These are phyloP conservation scores for Aspergillus campestris DNA, from an alignment of 495 filamentous ascomycete genomes.

Conservation along the genomic window DNA sequence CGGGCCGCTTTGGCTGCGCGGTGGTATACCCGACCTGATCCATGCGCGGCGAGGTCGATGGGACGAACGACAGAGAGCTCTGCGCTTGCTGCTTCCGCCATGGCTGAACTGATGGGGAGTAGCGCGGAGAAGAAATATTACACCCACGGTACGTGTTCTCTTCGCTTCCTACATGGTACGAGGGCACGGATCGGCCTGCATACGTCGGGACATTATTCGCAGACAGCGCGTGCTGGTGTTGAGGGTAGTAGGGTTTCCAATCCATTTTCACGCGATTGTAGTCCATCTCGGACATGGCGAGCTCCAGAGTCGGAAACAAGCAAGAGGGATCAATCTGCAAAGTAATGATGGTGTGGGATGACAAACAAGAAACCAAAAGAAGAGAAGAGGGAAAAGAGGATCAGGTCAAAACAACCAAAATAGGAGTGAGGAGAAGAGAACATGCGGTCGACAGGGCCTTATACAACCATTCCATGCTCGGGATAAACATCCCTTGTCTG, in stretches of 20 bases:
- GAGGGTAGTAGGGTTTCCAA: slow-evolving; percentile 2
- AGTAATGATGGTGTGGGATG: neutral
- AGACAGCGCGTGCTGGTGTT: slow-evolving; percentile 14
- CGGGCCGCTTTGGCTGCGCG: slow-evolving; percentile 17
- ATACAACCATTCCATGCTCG: neutral
- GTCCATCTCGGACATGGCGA: slow-evolving; percentile 14
- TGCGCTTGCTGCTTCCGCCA: slow-evolving; percentile 18
- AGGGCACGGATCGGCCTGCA: slow-evolving; percentile 9
- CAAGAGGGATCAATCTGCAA: neutral
- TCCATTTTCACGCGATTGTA: slow-evolving; percentile 4
- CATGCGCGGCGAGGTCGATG: slow-evolving; percentile 13
- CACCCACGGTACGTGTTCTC: slow-evolving; percentile 2
- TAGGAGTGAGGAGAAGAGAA: neutral
- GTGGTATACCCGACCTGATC: slow-evolving; percentile 24
- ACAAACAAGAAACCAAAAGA: neutral
- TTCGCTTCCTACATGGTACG: slow-evolving; percentile 9
- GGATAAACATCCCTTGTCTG: slow-evolving; percentile 17
- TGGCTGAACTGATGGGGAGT: slow-evolving; percentile 17
- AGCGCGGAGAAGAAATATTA: slow-evolving; percentile 11
- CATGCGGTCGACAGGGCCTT: neutral
- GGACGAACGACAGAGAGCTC: slow-evolving; percentile 20
- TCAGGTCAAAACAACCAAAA: neutral
- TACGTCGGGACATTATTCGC: slow-evolving; percentile 11
- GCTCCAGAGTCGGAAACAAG: neutral
- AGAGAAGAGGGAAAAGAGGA: slow-evolving; percentile 2